Evolutionary conservation across 1,139 yeast species (phyloP).

Genomic region (Blastobotrys raffinosifermentans): DNA sequence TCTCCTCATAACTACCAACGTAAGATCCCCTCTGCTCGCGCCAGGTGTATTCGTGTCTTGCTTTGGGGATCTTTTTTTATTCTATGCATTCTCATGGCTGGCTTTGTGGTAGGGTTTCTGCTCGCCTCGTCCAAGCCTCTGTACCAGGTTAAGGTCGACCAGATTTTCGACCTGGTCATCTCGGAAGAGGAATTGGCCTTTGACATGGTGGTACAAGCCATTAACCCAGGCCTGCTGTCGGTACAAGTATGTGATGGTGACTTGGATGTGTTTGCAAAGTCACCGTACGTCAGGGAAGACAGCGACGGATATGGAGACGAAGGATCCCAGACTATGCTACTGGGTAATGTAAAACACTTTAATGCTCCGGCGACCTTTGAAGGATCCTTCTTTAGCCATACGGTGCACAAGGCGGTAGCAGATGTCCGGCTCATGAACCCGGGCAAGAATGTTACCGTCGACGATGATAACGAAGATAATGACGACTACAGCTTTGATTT

Average conservation of each 20-base stretch:
- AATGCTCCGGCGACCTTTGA: conserved; percentile 71
- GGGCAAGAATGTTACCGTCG: conserved; percentile 55
- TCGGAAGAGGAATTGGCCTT: conserved; percentile 82
- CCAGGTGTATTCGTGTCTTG: conserved; percentile 25
- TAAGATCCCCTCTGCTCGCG: conserved; percentile 16
- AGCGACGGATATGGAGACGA: conserved; percentile 9
- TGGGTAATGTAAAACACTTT: conserved; percentile 62
- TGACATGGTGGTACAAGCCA: conserved; percentile 69
- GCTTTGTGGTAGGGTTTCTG: conserved; percentile 76
- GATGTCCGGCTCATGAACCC: conserved; percentile 72
- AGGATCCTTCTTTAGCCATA: conserved; percentile 71
- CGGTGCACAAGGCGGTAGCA: conserved; percentile 50
- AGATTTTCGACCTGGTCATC: conserved; percentile 66
- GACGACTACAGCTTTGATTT: conserved; percentile 15
- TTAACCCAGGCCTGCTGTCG: conserved; percentile 79
- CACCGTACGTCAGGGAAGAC: conserved; percentile 43
- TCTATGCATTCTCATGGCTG: conserved; percentile 38
- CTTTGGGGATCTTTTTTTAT: conserved; percentile 28
- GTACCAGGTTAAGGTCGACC: conserved; percentile 53
- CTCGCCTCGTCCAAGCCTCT: conserved; percentile 85
- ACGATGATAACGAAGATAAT: conserved; percentile 17
- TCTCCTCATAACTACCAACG: conserved; percentile 33
- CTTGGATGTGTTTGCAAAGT: conserved; percentile 81
- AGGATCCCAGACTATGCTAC: conserved; percentile 52
- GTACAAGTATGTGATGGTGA: conserved; percentile 63